These are phyloP conservation scores for Tulasnella sp. DNA, from an alignment of 768 basidiomycete genomes.

Conservation along the genomic window DNA sequence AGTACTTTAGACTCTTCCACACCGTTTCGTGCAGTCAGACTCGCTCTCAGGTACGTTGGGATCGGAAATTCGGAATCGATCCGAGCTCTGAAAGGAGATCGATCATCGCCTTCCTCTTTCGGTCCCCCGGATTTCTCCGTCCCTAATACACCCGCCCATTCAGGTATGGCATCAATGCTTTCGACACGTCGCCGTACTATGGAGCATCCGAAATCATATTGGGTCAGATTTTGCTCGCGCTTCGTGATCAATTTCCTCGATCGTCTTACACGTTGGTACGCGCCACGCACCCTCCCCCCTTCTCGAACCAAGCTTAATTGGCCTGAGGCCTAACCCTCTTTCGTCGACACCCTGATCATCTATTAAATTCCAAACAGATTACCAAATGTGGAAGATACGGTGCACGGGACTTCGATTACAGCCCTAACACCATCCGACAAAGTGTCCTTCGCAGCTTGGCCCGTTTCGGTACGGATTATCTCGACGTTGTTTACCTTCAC, in stretches of 20 bases:
- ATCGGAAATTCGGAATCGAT: no score
- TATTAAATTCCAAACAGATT: constrained; percentile 42
- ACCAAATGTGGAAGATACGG: constrained; percentile 83
- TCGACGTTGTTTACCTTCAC: constrained; percentile 75
- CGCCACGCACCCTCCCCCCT: neutral
- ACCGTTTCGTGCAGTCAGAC: constrained; percentile 57
- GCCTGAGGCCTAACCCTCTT: no score
- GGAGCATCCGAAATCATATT: constrained; percentile 69
- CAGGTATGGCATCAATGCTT: constrained; percentile 71
- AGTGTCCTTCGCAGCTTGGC: constrained; percentile 57
- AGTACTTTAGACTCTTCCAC: constrained; percentile 43
- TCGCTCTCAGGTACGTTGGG: constrained; percentile 61
- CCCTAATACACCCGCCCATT: neutral
- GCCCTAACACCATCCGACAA: constrained; percentile 49
- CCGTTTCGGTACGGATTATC: constrained; percentile 62
- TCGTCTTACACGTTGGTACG: constrained; percentile 63
- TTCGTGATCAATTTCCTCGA: constrained; percentile 64
- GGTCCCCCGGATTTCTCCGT: neutral
- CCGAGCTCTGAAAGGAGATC: neutral
- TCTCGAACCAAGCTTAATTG: neutral
- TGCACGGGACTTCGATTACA: constrained; percentile 55
- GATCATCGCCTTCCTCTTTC: neutral
- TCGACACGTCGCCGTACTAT: constrained; percentile 78
- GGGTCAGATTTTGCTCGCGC: constrained; percentile 46
- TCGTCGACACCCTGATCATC: no score